phyloP scores from a whole-genome alignment of 2,329 filamentous ascomycete species.

The Pyricularia sp. region DNA sequence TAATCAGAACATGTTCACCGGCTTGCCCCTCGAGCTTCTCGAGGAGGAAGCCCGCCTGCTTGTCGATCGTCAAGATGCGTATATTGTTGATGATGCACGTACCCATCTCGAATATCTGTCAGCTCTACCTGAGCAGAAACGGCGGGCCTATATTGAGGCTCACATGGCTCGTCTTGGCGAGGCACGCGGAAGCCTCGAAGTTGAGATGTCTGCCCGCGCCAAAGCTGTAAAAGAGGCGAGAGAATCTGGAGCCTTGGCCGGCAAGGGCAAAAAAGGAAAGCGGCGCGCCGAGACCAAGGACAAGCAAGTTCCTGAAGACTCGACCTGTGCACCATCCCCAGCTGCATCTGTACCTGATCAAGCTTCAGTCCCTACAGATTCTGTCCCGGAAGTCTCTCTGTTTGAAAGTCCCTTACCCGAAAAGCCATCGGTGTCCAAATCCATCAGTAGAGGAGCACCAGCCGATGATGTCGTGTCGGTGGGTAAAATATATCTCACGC shows the following conservation, averaged over 20 bases:
- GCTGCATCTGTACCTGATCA: background rate
- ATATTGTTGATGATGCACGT: conserved; percentile 73
- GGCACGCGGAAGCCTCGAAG: conserved; percentile 25
- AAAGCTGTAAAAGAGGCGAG: conserved; percentile 14
- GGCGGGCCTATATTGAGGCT: conserved; percentile 50
- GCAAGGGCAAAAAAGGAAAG: background rate
- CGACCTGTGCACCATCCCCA: background rate
- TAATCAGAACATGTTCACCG: conserved; percentile 88
- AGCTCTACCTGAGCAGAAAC: conserved; percentile 38
- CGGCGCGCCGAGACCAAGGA: background rate
- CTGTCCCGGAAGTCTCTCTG: background rate
- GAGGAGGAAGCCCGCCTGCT: conserved; percentile 79
- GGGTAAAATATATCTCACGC: conserved; percentile 22
- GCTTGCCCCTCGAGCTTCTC: conserved; percentile 78
- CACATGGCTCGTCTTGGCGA: conserved; percentile 29
- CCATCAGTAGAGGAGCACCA: background rate
- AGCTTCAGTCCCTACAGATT: background rate
- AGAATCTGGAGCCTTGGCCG: conserved; percentile 5
- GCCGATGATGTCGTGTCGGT: background rate
- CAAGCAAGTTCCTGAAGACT: background rate
- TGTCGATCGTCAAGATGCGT: conserved; percentile 62
- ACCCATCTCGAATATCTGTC: conserved; percentile 55
- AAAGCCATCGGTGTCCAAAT: background rate
- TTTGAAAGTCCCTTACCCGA: background rate
- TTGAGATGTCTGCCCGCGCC: conserved; percentile 19